Percentiles rank a stretch among this genome's conserved stretches.
phyloP scores from a whole-genome alignment of 495 filamentous ascomycete species.

The Daldinia childiae region DNA sequence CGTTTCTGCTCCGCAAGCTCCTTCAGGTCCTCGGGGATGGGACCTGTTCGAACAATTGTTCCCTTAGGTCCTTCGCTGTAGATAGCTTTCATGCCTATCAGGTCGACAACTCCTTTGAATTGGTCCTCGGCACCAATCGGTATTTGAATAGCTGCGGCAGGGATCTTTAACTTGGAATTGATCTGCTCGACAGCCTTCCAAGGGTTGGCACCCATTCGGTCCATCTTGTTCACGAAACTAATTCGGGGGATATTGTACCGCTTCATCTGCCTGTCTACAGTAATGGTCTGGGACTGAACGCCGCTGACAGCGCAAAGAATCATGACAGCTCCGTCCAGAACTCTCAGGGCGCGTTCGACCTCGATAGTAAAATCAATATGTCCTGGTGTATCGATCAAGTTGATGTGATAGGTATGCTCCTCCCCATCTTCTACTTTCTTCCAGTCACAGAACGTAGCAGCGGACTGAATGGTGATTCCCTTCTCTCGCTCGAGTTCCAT shows the following conservation, averaged over 20 bases:
- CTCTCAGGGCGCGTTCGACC: conserved; percentile 94
- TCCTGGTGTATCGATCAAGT: conserved; percentile 98
- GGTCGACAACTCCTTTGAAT: conserved; percentile 93
- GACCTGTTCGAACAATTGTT: conserved; percentile 72
- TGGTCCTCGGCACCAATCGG: conserved; percentile 93
- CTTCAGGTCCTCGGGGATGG: conserved; percentile 80
- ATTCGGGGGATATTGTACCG: conserved; percentile 96
- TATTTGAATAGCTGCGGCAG: conserved; percentile 93
- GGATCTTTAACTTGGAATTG: conserved; percentile 90
- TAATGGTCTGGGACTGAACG: conserved; percentile 98
- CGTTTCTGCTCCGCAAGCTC: conserved; percentile 80
- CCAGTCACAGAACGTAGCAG: conserved; percentile 98
- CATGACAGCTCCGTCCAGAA: conserved; percentile 98
- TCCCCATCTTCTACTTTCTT: conserved; percentile 77
- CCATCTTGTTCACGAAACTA: conserved; percentile 99
- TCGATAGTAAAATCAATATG: conserved; percentile 99
- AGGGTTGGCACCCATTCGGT: conserved; percentile 97
- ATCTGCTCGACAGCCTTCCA: conserved; percentile 98
- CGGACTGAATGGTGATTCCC: conserved; percentile 98
- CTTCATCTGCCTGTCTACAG: conserved; percentile 98
- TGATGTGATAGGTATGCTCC: conserved; percentile 94
- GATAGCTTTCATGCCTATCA: conserved; percentile 90
- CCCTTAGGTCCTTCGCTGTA: conserved; percentile 89
- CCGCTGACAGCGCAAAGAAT: conserved; percentile 97
- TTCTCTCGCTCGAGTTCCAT: conserved; percentile 99